Percentiles rank a stretch among this genome's conserved stretches.
phyloP scores from a whole-genome alignment of 371 early-diverging fungal species.

The Homolaphlyctis polyrhiza region DNA sequence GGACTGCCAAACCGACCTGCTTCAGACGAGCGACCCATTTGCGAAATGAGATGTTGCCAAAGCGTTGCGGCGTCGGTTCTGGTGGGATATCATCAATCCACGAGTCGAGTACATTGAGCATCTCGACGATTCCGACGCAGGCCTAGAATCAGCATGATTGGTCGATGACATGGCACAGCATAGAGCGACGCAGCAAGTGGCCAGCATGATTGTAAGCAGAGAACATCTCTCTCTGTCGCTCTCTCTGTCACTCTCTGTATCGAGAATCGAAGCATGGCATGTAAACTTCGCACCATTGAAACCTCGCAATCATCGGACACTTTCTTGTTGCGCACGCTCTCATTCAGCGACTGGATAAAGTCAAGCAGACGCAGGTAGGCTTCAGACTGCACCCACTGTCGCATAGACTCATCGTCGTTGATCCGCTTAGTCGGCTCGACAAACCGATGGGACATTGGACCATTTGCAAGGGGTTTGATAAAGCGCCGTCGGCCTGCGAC shows the following conservation, averaged over 20 bases:
- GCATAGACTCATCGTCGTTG: slow-evolving; percentile 48
- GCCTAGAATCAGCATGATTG: slow-evolving; percentile 27
- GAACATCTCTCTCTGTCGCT: not conserved
- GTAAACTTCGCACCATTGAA: slow-evolving; percentile 8
- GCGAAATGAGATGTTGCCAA: slow-evolving; percentile 90
- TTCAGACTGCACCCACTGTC: slow-evolving; percentile 50
- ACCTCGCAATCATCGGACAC: slow-evolving; percentile 10
- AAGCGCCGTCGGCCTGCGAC: slow-evolving; percentile 5
- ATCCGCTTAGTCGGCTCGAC: slow-evolving; percentile 53
- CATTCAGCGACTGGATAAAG: slow-evolving; percentile 68
- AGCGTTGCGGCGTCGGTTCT: slow-evolving; percentile 71
- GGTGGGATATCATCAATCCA: slow-evolving; percentile 80
- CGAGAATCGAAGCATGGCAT: not conserved
- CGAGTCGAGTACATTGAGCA: slow-evolving; percentile 59
- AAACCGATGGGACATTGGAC: too few relatives aligned
- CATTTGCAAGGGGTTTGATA: not conserved
- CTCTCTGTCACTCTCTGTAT: not conserved
- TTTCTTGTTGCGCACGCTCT: slow-evolving; percentile 20
- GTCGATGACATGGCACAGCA: not conserved
- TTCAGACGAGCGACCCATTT: slow-evolving; percentile 67
- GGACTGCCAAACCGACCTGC: slow-evolving; percentile 39
- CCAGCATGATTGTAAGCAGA: not conserved
- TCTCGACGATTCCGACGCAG: slow-evolving; percentile 45
- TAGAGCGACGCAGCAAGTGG: not conserved
- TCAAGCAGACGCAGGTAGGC: slow-evolving; percentile 66